Evolutionary conservation across 371 early-diverging fungal genomes (phyloP).

Genomic region (Ordospora colligata): DNA sequence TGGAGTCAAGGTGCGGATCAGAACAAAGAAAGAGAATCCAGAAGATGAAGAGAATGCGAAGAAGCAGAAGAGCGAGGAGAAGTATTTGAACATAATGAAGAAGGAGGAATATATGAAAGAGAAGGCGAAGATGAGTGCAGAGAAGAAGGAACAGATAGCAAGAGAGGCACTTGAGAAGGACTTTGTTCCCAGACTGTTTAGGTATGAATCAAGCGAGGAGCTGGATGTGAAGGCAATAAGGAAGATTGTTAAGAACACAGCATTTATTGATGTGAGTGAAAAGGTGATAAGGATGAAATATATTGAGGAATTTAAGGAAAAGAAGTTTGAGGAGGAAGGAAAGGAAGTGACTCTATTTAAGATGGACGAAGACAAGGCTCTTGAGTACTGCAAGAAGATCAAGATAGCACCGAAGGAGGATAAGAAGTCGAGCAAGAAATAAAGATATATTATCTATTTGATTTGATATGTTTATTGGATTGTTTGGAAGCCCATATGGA

Average conservation of each 20-base stretch:
- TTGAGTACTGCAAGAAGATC: conserved; percentile 46
- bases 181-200: conserved; percentile 51
- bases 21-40: not conserved
- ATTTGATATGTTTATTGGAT: not conserved
- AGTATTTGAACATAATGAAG: not conserved
- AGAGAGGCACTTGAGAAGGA: conserved; percentile 29
- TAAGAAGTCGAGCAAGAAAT: conserved; percentile 38
- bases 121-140: conserved; percentile 22
- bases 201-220: conserved; percentile 32
- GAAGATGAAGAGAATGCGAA: conserved; percentile 11
- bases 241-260: conserved; percentile 34
- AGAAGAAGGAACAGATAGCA: conserved; percentile 33
- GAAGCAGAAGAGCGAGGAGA: conserved; percentile 20
- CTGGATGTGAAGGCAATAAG: conserved; percentile 40
- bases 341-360: conserved; percentile 12
- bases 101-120: conserved; percentile 34
- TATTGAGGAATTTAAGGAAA: conserved; percentile 38
- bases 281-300: conserved; percentile 56
- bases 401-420: not conserved
- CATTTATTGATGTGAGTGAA: conserved; percentile 57
- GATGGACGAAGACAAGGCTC: conserved; percentile 42
- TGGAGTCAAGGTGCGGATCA: conserved; percentile 12
- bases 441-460: not conserved
- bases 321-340: conserved; percentile 39
- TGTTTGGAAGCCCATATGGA: not conserved